phyloP scores from a whole-genome alignment of 805 yeast genomes.

The Yarrowia sp. region DNA sequence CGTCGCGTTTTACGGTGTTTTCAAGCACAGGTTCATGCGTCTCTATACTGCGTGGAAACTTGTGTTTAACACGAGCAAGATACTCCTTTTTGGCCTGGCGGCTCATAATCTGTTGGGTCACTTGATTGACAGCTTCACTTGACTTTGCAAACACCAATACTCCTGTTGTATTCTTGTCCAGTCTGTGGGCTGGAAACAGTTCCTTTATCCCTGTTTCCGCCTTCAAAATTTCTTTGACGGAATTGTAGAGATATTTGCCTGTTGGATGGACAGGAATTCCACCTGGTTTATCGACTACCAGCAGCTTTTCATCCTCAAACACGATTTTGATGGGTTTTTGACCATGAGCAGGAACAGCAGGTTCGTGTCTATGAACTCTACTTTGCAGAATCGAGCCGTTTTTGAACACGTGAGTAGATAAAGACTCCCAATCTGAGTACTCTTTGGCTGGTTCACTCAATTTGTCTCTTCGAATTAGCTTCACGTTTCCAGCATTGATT shows the following conservation, averaged over 20 bases:
- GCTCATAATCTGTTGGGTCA: slow-evolving; percentile 57
- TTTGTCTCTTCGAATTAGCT: slow-evolving; percentile 1
- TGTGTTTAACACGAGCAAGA: slow-evolving; percentile 76
- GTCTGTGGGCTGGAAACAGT: slow-evolving; percentile 75
- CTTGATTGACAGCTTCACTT: slow-evolving; percentile 61
- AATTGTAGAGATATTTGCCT: slow-evolving; percentile 29
- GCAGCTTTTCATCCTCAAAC: slow-evolving; percentile 60
- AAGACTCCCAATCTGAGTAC: slow-evolving; percentile 45
- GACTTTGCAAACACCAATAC: slow-evolving; percentile 76
- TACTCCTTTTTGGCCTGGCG: slow-evolving; percentile 72
- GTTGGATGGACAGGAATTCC: slow-evolving; percentile 70
- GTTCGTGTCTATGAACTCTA: slow-evolving; percentile 83
- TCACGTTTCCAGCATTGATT: background rate
- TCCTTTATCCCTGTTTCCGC: slow-evolving; percentile 51
- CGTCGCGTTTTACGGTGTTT: background rate
- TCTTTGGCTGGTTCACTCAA: slow-evolving; percentile 46
- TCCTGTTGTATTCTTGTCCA: slow-evolving; percentile 84
- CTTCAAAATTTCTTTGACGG: slow-evolving; percentile 71
- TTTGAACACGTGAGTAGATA: slow-evolving; percentile 55
- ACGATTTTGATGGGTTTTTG: slow-evolving; percentile 59
- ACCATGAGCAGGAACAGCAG: slow-evolving; percentile 53
- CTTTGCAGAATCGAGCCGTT: slow-evolving; percentile 84
- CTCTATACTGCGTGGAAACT: slow-evolving; percentile 50
- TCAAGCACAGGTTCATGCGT: background rate
- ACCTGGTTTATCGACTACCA: slow-evolving; percentile 89